Base-by-base conservation (phyloP, 257 asterid genomes). In the Ajuga chamaepitys region DNA sequence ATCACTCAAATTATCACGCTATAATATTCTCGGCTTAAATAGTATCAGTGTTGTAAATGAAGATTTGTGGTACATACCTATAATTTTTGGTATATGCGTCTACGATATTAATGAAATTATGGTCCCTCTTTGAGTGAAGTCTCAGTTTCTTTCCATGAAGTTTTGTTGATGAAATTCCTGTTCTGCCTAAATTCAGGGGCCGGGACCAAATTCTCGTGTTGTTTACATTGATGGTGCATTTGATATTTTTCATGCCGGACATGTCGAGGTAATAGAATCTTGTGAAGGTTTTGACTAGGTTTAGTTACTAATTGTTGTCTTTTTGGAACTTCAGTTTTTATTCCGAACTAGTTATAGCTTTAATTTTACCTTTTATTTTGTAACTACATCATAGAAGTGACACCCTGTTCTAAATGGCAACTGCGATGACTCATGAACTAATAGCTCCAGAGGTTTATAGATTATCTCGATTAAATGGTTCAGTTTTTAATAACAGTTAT, bases 191-290 rank as follows among this genome's bases (percentile, higher is more conserved):
- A 61, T 70, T 54, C 81, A 93, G 98, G 97, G 79, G 41, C 97
- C 97, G 59, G 97, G 88, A 61, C 96, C 95, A 21, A 89, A 87
- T 76, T 83, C 95, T 37, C 91, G 88, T 52, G 95, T 93, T 52
- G 96, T 93, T 26, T 93, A 93, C 80, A 93, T 93, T 65, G 98
- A 93, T 73, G 97, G 98, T 34, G 98, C 94, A 18, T 93, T 93
- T 80, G 98, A 93, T 81, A 91, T 89, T 69, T 93, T 89, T 59
- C 98, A 93, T 74, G 98, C 98, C 55, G 97, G 98, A 50, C 98
- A 93, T 9, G 95, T 93, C 52, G 96, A 87, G 98, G 98, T 92
- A 80, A 13, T 34, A 30, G 56, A 34, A 17, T 64, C 73, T 50
- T 57, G 22, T 72, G 58, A 57, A 37, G 22, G 26, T 64, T 48